These are phyloP conservation scores for Candida sojae DNA, from an alignment of 1,139 yeast species.

Conservation along the genomic window DNA sequence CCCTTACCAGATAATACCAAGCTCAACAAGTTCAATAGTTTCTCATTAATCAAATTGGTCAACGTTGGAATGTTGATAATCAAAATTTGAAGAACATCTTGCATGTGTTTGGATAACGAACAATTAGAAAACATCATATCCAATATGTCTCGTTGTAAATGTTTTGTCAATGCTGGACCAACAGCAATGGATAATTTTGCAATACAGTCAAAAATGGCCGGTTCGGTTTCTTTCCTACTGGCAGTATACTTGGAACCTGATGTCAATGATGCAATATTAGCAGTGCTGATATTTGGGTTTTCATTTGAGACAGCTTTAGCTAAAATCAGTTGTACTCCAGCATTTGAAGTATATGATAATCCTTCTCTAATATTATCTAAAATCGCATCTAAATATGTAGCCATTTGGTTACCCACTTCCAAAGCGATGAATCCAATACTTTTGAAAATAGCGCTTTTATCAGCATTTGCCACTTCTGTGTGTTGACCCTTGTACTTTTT, in stretches of 20 bases:
- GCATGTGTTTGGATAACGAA: slow-evolving; percentile 78
- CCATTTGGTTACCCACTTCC: slow-evolving; percentile 84
- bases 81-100: slow-evolving; percentile 68
- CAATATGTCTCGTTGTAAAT: slow-evolving; percentile 77
- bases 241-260: slow-evolving; percentile 58
- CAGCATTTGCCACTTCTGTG: slow-evolving; percentile 47
- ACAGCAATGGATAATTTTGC: slow-evolving; percentile 86
- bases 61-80: slow-evolving; percentile 79
- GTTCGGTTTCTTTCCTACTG: slow-evolving; percentile 72
- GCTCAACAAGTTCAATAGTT: slow-evolving; percentile 72
- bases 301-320: slow-evolving; percentile 41
- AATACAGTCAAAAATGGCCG: slow-evolving; percentile 86
- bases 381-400: slow-evolving; percentile 85
- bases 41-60: slow-evolving; percentile 69
- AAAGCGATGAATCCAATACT: slow-evolving; percentile 85
- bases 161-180: slow-evolving; percentile 94
- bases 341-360: slow-evolving; percentile 48
- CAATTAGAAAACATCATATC: slow-evolving; percentile 77
- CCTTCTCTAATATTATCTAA: slow-evolving; percentile 84
- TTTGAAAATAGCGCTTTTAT: slow-evolving; percentile 74
- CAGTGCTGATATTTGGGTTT: slow-evolving; percentile 13
- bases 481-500: slow-evolving; percentile 60
- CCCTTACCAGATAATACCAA: slow-evolving; percentile 79
- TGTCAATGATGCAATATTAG: slow-evolving; percentile 19
- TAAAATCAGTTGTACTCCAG: slow-evolving; percentile 44